Percentiles rank a stretch among this genome's conserved stretches.
Evolutionary conservation across 2,329 filamentous ascomycete species (phyloP).

Genomic region (Sclerotinia glacialis): DNA sequence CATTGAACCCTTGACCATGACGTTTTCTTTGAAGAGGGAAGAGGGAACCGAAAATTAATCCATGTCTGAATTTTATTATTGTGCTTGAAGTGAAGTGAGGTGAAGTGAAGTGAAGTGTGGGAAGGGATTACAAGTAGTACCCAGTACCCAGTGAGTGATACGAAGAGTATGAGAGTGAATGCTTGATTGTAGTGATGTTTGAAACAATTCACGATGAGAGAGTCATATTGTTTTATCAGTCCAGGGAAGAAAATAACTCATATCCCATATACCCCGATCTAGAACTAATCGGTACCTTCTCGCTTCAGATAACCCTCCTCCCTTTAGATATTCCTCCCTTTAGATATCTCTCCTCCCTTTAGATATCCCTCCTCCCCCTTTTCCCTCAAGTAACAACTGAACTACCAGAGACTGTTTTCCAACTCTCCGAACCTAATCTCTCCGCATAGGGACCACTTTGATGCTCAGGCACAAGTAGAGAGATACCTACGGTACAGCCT

Average conservation of each 20-base stretch:
- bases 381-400: neutral
- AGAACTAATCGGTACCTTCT: neutral
- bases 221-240: no score
- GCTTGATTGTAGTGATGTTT: neutral
- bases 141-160: neutral
- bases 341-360: no score
- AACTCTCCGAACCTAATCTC: neutral
- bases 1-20: conserved; percentile 9
- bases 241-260: neutral
- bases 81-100: neutral
- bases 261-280: neutral
- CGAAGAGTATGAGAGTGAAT: no score
- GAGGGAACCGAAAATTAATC: neutral
- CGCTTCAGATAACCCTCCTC: neutral
- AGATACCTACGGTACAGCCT: neutral
- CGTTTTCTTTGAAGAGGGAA: neutral
- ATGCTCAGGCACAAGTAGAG: neutral
- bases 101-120: neutral
- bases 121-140: neutral
- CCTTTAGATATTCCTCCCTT: no score
- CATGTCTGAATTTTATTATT: neutral
- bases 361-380: neutral
- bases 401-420: neutral
- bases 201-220: neutral
- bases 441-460: neutral